Evolutionary conservation across 2,329 filamentous ascomycete genomes (phyloP), one percentile per base, ranked within the genome.

Genomic region (Diaporthe helianthi): DNA sequence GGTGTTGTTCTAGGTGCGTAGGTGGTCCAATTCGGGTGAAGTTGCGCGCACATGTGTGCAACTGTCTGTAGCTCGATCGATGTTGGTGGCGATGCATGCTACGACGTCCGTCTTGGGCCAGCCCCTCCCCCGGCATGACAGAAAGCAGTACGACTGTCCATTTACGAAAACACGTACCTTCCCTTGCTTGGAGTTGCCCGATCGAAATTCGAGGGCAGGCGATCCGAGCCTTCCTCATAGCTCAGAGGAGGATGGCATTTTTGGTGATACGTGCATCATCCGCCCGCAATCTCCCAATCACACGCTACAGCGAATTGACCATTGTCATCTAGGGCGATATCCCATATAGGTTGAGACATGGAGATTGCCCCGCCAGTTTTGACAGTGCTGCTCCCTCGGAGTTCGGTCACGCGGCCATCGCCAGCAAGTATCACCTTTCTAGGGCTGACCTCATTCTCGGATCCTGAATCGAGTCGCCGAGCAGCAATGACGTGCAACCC

Each of bases 331-430:
- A 82, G 69, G 31, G 73, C 67, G 15, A 81, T 74, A 58, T 81
- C 79, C 80, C 80, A 82, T 17, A 76, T 77, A 3, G 80, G 80
- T 44, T 77, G 76, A 44, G 73, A 76, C 52, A 83, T 74, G 1
- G 76, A 74, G 2, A 83, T 73, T 24, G 77, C 46, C 10, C 71
- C 68, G 17, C 79, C 78, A 1, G 70, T 69, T 1, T 10, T 65
- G 7, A 81, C 75, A 26, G 73, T 61, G 49, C 72, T 75, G 60
- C 72, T 73, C 29, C 71, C 72, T 33, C 73, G 76, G 15, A 79
- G 73, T 0, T 75, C 78, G 1, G 60, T 70, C 9, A 77, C 52
- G 22, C 76, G 75, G 29, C 75, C 74, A 12, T 74, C 73, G 7
- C 76, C 75, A 3, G 75, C 73, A 19, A 77, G 70, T 8, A 77